Evolutionary conservation across 108 stramenopile species (phyloP), one percentile per base, ranked within the genome.

Genomic region (Schizochytrium sp.): DNA sequence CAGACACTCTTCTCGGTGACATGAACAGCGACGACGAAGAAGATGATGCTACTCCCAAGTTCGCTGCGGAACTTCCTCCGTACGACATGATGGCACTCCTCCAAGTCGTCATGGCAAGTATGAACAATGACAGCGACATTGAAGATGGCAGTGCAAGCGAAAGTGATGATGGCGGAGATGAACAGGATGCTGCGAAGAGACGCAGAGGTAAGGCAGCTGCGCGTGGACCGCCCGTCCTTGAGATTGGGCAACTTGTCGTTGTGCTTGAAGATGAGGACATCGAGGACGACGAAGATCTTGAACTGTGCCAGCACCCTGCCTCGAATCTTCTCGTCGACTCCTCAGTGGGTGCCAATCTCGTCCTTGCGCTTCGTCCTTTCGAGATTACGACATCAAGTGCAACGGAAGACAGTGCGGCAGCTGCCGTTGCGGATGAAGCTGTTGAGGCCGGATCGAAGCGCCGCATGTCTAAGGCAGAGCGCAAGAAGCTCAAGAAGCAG

Each of bases 401-500:
- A 34, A 34, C 34, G 34, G 34, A 72, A 18, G 72, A 41, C 23
- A n/a, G 18, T 72, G 23, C 2, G 72, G 18, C 28, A 25, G 23
- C 23, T n/a, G 29, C 72, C 29, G 1, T 2, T 29, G 28, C 44
- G 23, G 4, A 83, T 23, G 19, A 53, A 23, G 51, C 51, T 6
- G 76, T 12, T 43, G 48, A 83, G 23, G 18, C 19, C 5, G 6
- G 14, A 12, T 6, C 76, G 18, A 53, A 47, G 12, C 45, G 51
- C 48, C 76, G 76, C 76, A 47, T 83, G 48, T 83, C 76, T 0
- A 53, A 47, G 23, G 76, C 76, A 6, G 76, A 83, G 23, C 76
- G 76, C n/a, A 83, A 53, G 76, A 12, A 23, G 45, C 76, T 83
- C 51, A 83, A 83, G 76, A 83, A 83, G 76, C 76, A 83, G 23